Base-by-base conservation (phyloP, 2,329 filamentous ascomycete genomes). In the Phyllachora maydis region DNA sequence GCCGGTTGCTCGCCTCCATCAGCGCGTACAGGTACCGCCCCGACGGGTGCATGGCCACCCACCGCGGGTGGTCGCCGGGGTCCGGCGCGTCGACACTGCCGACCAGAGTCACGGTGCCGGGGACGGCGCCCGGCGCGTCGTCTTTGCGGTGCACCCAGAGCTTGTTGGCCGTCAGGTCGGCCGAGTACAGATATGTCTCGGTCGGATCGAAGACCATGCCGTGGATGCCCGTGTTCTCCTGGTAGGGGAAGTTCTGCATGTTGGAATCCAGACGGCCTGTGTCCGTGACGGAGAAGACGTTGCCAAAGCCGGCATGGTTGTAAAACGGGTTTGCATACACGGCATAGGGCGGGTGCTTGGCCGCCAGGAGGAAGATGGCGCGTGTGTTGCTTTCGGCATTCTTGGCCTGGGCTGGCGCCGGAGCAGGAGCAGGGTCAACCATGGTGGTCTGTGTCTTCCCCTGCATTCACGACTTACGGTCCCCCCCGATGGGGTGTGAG, bases 291-390 rank as follows among this genome's bases (percentile, higher is more conserved):
- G 61, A 56, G 49, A 79, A 79, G 42, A 90, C 65, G 40, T 82
- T 81, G 30, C 79, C 77, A 42, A 67, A 74, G 32, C 78, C 77
- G 18, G 81, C 81, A 42, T 83, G 63, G 30, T 78, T 66, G 56
- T 91, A 91, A 49, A 91, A 91, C 6, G 81, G 81, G 46, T 88
- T 88, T 45, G 76, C 77, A 50, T 91, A 91, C 31, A 91, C 76
- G 36, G 65, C 66, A 46, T 81, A 78, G 0, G 81, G 81, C 2
- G 78, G 60, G 37, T 78, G 64, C 35, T 70, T 62, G 12, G 78
- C 76, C 15, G 81, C 74, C 23, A 91, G 66, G 28, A 85, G 63
- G 54, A 91, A 91, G 47, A 91, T 91, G 37, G 81, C 81, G 31
- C 81, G 69, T 4, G 81, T 91, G 48, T 82, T 83, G 29, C 77